These are phyloP conservation scores for Tulasnella sp. DNA, from an alignment of 768 basidiomycete genomes.

Conservation along the genomic window DNA sequence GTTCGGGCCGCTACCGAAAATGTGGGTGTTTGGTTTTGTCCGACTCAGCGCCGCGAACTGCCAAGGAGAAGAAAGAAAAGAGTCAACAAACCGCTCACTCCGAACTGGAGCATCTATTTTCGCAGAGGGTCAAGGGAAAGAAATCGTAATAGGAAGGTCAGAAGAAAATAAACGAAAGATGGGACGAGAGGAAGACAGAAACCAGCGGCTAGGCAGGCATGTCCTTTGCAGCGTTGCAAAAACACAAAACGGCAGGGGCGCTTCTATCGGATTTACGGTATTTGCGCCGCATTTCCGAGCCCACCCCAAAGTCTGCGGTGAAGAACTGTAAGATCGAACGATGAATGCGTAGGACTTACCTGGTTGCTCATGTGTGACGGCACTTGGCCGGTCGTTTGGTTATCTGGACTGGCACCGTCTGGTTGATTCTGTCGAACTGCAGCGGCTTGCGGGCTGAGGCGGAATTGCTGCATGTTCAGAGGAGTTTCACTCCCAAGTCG, in stretches of 20 bases:
- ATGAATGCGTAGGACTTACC: not conserved
- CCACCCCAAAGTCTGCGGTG: not conserved
- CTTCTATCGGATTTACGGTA: no score
- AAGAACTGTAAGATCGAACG: not conserved
- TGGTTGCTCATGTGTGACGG: not conserved
- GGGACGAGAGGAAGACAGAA: slow-evolving; percentile 1
- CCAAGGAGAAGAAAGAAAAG: not conserved
- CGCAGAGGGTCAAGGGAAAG: not conserved
- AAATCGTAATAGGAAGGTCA: not conserved
- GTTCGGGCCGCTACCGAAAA: not conserved
- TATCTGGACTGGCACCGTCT: not conserved
- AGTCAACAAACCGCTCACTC: not conserved
- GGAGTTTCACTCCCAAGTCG: not conserved
- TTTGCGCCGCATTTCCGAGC: not conserved
- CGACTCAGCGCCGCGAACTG: not conserved
- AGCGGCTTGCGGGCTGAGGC: slow-evolving; percentile 13
- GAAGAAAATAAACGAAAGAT: not conserved
- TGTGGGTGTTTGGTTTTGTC: not conserved
- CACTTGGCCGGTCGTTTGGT: not conserved
- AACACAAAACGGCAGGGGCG: not conserved
- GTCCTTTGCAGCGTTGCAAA: slow-evolving; percentile 1
- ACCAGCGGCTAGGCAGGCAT: not conserved
- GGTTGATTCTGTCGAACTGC: slow-evolving; percentile 17
- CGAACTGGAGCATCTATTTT: not conserved
- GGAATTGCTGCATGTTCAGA: not conserved